Evolutionary conservation across 2,329 filamentous ascomycete species (phyloP).

Genomic region (Colletotrichum chrysophilum): DNA sequence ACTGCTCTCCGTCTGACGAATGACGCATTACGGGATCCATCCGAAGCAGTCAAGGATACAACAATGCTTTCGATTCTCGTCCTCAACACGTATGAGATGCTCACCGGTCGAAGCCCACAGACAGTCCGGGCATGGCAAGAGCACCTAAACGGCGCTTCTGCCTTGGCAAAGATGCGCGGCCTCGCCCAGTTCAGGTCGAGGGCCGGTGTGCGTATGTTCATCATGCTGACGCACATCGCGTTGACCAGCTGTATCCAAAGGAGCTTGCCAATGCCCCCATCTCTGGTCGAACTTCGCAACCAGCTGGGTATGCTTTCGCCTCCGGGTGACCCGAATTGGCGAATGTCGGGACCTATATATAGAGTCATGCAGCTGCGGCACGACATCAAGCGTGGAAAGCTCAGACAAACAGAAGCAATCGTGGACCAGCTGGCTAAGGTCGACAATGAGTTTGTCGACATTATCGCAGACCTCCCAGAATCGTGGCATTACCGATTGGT

Average conservation of each 20-base stretch:
- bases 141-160: conserved; percentile 58
- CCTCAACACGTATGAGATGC: conserved; percentile 59
- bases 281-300: conserved; percentile 50
- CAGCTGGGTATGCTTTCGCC: conserved; percentile 42
- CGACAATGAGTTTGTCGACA: conserved; percentile 46
- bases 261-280: conserved; percentile 51
- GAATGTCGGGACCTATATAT: conserved; percentile 49
- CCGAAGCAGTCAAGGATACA: conserved; percentile 49
- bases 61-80: conserved; percentile 61
- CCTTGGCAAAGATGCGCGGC: conserved; percentile 55
- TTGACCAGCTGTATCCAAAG: conserved; percentile 58
- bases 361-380: conserved; percentile 51
- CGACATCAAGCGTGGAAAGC: conserved; percentile 44
- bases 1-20: conserved; percentile 57
- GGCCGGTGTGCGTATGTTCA: conserved; percentile 56
- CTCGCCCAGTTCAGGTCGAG: conserved; percentile 48
- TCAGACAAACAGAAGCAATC: conserved; percentile 40
- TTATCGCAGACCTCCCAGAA: conserved; percentile 42
- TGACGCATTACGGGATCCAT: conserved; percentile 49
- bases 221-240: conserved; percentile 56
- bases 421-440: conserved; percentile 41
- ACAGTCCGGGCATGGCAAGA: conserved; percentile 58
- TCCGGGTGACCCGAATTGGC: conserved; percentile 44
- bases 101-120: conserved; percentile 50
- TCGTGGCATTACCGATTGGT: conserved; percentile 48